Evolutionary conservation across 306 rosid species (phyloP).

Genomic region (Lathyrus sativus): DNA sequence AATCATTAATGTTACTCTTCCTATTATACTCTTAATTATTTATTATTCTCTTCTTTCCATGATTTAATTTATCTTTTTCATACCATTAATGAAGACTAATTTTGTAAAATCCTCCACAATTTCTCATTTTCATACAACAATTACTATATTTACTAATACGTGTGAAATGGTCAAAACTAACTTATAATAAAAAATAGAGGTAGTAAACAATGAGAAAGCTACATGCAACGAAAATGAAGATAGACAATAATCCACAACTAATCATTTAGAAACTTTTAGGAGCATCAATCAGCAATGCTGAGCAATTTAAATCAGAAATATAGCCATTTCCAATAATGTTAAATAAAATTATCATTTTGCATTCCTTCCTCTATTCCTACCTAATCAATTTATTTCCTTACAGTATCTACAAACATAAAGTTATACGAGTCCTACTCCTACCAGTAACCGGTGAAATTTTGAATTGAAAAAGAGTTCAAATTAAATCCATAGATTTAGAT

Average conservation of each 20-base stretch:
- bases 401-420: slow-evolving; percentile 1
- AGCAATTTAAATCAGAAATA: slow-evolving; percentile 15
- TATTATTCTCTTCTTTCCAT: no score
- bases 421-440: neutral
- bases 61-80: no score
- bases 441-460: neutral
- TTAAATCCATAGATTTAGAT: slow-evolving; percentile 2
- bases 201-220: slow-evolving; percentile 5
- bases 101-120: no score
- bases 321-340: neutral
- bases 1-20: no score
- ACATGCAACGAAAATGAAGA: neutral
- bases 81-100: no score
- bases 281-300: slow-evolving; percentile 15
- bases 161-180: no score
- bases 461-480: slow-evolving; percentile 4
- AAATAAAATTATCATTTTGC: neutral
- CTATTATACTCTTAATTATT: no score
- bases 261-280: slow-evolving; percentile 13
- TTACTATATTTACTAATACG: no score
- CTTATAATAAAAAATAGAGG: neutral
- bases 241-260: slow-evolving; percentile 14
- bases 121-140: no score
- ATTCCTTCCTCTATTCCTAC: neutral
- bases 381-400: slow-evolving; percentile 8